phyloP scores from a whole-genome alignment of 176 grass and related monocot genomes.

The Dactylis glomerata region DNA sequence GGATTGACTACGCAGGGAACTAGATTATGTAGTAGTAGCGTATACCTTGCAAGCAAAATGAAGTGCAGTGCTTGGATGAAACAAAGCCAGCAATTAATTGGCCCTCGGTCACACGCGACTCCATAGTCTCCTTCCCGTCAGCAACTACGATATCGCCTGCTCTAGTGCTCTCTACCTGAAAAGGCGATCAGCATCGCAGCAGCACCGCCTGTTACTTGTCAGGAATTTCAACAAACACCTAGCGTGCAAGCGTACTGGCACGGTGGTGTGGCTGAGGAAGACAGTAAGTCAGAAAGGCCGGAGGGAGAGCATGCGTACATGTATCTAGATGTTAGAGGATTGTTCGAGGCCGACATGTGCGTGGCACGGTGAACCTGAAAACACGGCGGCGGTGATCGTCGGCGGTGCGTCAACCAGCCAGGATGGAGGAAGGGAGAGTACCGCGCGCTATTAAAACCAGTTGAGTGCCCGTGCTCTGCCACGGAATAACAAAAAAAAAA shows the following conservation, averaged over 20 bases:
- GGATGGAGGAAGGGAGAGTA: neutral
- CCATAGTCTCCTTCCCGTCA: neutral
- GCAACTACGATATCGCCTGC: too few relatives aligned
- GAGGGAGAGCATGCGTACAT: neutral
- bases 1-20: neutral
- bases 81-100: neutral
- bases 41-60: neutral
- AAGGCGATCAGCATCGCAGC: neutral
- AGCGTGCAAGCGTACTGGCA: neutral
- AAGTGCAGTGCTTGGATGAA: neutral
- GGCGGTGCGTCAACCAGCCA: neutral
- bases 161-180: neutral
- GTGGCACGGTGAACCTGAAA: neutral
- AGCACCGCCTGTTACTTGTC: neutral
- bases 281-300: neutral
- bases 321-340: neutral
- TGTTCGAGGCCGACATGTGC: neutral
- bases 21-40: neutral
- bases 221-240: slow-evolving; percentile 21
- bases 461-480: too few relatives aligned
- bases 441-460: neutral
- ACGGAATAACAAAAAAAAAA: too few relatives aligned
- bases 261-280: neutral
- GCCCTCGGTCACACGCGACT: neutral
- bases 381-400: neutral